Evolutionary conservation across 768 basidiomycete genomes (phyloP), one percentile per base, ranked within the genome.

Genomic region (Pulveroboletus sp.): DNA sequence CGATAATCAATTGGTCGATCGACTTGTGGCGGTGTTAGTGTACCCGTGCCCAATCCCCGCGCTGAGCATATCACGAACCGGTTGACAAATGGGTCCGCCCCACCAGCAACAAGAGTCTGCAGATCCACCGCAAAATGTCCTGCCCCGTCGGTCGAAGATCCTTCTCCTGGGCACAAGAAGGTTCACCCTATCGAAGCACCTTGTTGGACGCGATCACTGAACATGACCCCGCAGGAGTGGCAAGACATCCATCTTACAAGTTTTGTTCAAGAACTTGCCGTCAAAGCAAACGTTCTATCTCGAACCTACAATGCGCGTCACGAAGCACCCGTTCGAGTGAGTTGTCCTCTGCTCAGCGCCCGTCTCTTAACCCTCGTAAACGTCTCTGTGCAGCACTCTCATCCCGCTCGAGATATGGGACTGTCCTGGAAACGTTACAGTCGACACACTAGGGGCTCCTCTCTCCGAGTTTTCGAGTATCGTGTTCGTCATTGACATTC

Each of bases 341-440:
- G 90, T 71, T 59, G 28, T 32, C 31, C 8, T 12, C 39, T 15
- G 17, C 8, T 10, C n/a, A 12, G 6, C 26, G 5, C 3, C 8
- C n/a, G 12, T n/a, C 24, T 21, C 21, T 37, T 21, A 31, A 32
- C 14, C 14, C 43, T 17, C 35, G 43, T 21, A 30, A 17, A 39
- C 40, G 14, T 17, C 14, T 28, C 8, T 21, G 49, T 55, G 40
- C 67, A 96, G 94, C 69, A 87, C 93, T 37, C 83, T 95, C 55
- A 84, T 96, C 54, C 91, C 93, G 1, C 79, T 97, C 33, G 90
- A 96, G 65, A 82, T 97, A 64, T 96, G 92, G 92, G 93, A 96
- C 63, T 91, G 92, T 59, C 95, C 94, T 0, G 89, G 89, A 24
- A 91, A 86, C 52, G 80, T 84, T 48, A 83, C 90, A 5, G 79